Percentiles rank a stretch among this genome's conserved stretches.
phyloP scores from a whole-genome alignment of 768 basidiomycete species.

The Tubosaeta brunneosetosa region DNA sequence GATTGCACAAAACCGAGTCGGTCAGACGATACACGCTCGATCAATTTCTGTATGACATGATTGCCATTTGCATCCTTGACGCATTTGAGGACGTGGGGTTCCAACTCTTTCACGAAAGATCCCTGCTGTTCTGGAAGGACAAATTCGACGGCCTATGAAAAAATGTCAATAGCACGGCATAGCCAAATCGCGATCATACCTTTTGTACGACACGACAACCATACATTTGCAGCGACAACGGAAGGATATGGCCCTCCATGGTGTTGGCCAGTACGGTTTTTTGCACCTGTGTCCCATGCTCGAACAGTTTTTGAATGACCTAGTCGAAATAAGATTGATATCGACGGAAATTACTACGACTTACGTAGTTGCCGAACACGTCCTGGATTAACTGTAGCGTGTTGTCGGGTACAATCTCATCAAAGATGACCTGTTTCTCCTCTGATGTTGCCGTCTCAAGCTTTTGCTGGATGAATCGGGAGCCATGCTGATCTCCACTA shows the following conservation, averaged over 20 bases:
- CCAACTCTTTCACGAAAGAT: conserved; percentile 70
- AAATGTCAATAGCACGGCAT: conserved; percentile 2
- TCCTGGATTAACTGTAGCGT: conserved; percentile 78
- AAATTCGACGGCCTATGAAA: conserved; percentile 75
- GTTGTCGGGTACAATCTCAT: conserved; percentile 80
- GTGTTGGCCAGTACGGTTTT: conserved; percentile 61
- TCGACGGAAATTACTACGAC: conserved; percentile 21
- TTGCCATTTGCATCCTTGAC: conserved; percentile 93
- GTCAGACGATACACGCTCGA: conserved; percentile 75
- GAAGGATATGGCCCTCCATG: conserved; percentile 75
- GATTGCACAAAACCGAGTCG: conserved; percentile 68
- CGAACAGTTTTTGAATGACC: conserved; percentile 94
- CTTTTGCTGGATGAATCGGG: conserved; percentile 93
- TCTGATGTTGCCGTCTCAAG: conserved; percentile 72
- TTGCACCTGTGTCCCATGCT: conserved; percentile 75
- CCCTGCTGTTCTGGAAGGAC: conserved; percentile 75
- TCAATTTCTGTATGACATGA: conserved; percentile 90
- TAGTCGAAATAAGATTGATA: conserved; percentile 28
- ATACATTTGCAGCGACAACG: conserved; percentile 86
- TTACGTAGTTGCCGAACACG: conserved; percentile 94
- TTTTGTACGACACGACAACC: conserved; percentile 96
- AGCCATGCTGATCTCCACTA: conserved; percentile 92
- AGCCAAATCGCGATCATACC: conserved; percentile 39
- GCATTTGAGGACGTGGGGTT: conserved; percentile 74
- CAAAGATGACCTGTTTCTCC: conserved; percentile 75